These are phyloP conservation scores for Leishmania lainsoni DNA, from an alignment of 208 protist species.

Conservation along the genomic window DNA sequence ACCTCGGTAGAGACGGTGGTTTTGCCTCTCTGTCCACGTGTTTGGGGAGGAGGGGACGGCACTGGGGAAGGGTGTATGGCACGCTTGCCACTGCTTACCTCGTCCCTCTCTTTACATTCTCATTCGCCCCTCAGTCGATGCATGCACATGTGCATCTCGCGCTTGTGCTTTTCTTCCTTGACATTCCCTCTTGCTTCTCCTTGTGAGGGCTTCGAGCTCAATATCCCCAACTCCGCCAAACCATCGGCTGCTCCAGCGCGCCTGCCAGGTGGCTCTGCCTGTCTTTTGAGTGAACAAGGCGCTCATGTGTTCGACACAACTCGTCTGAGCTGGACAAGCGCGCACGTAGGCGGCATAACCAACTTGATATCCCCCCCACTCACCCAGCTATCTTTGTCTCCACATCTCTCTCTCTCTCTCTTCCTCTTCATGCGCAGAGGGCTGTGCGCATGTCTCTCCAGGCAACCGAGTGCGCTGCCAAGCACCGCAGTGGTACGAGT, in stretches of 20 bases:
- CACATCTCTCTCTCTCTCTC: neutral
- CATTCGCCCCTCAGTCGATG: neutral
- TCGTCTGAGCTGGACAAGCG: neutral
- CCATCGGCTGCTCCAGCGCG: neutral
- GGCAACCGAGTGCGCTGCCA: neutral
- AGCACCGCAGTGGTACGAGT: neutral
- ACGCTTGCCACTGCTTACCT: neutral
- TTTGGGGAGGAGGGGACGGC: neutral
- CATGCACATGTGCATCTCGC: slow-evolving; percentile 2
- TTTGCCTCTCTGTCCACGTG: neutral
- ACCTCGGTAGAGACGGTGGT: neutral
- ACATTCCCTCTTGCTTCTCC: neutral
- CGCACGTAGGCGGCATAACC: neutral
- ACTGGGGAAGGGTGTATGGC: neutral
- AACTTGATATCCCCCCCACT: neutral
- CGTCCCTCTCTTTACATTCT: neutral
- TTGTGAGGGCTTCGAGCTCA: neutral
- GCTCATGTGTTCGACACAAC: neutral
- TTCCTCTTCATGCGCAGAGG: neutral
- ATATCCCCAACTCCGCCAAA: neutral
- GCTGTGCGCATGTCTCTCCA: neutral
- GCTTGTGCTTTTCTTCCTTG: neutral
- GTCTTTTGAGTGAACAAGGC: no score
- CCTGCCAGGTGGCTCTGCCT: neutral
- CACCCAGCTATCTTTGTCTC: neutral